Conservation (phyloP, 768 basidiomycete genomes). For the Auriscalpium microsporum region DNA sequence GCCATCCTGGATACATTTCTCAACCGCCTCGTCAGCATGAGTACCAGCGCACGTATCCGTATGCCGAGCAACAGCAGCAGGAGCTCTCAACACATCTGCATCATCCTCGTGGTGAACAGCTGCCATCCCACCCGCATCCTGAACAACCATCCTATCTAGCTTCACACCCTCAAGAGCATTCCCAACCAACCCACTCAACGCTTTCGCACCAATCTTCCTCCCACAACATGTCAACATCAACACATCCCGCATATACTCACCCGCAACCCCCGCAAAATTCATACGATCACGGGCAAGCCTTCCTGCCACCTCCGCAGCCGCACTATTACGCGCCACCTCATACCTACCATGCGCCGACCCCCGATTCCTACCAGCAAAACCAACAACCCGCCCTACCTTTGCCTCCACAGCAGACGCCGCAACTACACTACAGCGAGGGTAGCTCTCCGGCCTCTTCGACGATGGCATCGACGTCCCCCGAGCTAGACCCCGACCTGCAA, state of each 20-base stretch:
- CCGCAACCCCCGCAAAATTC: background rate
- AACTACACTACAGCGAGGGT: background rate
- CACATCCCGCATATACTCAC: background rate
- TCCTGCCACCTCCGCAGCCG: background rate
- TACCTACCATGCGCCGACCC: background rate
- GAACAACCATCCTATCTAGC: too few species aligned
- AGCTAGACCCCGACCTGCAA: background rate
- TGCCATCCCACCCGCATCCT: too few species aligned
- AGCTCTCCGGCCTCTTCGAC: background rate
- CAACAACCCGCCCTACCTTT: background rate
- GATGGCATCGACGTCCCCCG: background rate
- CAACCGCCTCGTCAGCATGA: too few species aligned
- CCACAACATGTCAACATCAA: background rate
- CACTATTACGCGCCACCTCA: background rate
- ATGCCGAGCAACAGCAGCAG: too few species aligned
- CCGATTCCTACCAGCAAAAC: background rate
- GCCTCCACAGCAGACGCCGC: background rate
- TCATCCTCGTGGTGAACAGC: too few species aligned
- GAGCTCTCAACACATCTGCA: too few species aligned
- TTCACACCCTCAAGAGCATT: too few species aligned
- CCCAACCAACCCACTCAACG: too few species aligned
- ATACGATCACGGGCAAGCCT: background rate
- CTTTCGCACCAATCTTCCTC: too few species aligned
- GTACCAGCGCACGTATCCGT: too few species aligned
- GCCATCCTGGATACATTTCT: too few species aligned